Evolutionary conservation across 371 early-diverging fungal species (phyloP).

Genomic region (Mortierella sp.): DNA sequence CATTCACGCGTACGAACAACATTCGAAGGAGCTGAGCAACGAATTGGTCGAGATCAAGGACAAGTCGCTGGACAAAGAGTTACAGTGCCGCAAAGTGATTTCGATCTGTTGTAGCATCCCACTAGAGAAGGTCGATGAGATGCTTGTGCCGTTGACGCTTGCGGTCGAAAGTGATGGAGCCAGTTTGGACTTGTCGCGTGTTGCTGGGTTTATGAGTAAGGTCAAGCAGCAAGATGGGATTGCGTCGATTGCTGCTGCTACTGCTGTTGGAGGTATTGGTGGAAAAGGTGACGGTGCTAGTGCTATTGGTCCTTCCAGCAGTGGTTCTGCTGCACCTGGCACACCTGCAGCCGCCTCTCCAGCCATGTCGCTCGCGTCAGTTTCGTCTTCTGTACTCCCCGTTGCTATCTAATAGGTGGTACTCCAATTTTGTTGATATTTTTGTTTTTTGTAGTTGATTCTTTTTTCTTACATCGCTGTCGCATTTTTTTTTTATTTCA

Average conservation of each 20-base stretch:
- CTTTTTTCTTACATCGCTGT: neutral
- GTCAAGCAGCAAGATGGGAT: constrained; percentile 63
- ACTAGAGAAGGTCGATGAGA: constrained; percentile 76
- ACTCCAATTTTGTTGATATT: neutral
- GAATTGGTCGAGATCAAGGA: constrained; percentile 60
- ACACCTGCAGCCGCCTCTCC: neutral
- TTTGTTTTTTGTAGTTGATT: neutral
- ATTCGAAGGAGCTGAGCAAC: constrained; percentile 59
- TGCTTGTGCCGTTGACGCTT: constrained; percentile 75
- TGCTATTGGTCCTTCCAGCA: neutral
- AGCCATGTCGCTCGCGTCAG: neutral
- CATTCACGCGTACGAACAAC: constrained; percentile 64
- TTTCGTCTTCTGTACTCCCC: neutral
- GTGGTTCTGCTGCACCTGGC: neutral
- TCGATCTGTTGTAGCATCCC: constrained; percentile 81
- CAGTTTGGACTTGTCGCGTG: constrained; percentile 71
- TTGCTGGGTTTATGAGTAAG: constrained; percentile 72
- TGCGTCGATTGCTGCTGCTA: constrained; percentile 19
- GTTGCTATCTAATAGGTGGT: neutral
- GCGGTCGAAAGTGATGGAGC: constrained; percentile 85
- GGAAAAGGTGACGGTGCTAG: neutral
- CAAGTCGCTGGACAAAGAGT: constrained; percentile 68
- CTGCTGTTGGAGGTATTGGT: neutral
- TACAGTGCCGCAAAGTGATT: constrained; percentile 82
- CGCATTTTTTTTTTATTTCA: neutral